Evolutionary conservation across 2,329 filamentous ascomycete species (phyloP).

Genomic region (Xenoacremonium recifei): DNA sequence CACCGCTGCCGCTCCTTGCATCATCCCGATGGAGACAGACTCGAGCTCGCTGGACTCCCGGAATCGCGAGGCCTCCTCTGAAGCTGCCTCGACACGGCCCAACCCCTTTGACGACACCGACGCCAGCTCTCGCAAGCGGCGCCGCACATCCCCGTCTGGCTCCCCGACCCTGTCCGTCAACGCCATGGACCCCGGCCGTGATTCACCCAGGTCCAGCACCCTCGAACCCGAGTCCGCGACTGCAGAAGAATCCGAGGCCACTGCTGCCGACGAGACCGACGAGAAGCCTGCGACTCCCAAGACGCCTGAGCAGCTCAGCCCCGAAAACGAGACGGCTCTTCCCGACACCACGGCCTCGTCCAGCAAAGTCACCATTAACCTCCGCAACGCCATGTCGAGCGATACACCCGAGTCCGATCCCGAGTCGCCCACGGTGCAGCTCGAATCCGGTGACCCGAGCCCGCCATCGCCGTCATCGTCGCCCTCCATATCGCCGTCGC

Average conservation of each 20-base stretch:
- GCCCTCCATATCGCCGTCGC: no score
- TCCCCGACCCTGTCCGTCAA: constrained; percentile 55
- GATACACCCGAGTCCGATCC: constrained; percentile 44
- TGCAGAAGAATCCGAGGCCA: constrained; percentile 22
- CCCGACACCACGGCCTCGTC: constrained; percentile 46
- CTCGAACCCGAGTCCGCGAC: constrained; percentile 27
- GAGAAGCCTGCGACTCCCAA: constrained; percentile 45
- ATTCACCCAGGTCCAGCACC: constrained; percentile 32
- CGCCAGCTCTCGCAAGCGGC: constrained; percentile 57
- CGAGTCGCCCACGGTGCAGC: constrained; percentile 36
- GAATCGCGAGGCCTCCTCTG: constrained; percentile 61
- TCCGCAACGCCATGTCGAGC: constrained; percentile 46
- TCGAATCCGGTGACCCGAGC: constrained; percentile 8
- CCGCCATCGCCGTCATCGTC: constrained; percentile 1
- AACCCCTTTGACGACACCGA: constrained; percentile 64
- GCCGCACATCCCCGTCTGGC: constrained; percentile 56
- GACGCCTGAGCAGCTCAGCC: constrained; percentile 39
- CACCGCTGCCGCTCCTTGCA: constrained; percentile 31
- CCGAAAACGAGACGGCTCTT: constrained; percentile 29
- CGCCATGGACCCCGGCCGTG: constrained; percentile 32
- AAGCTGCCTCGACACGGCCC: constrained; percentile 60
- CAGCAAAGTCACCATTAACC: constrained; percentile 60
- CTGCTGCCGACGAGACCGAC: constrained; percentile 39
- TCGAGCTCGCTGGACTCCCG: constrained; percentile 48
- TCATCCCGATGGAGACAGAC: constrained; percentile 54